Conservation (phyloP, 1,284 basidiomycete species). For the Cutaneotrichosporon sp. region DNA sequence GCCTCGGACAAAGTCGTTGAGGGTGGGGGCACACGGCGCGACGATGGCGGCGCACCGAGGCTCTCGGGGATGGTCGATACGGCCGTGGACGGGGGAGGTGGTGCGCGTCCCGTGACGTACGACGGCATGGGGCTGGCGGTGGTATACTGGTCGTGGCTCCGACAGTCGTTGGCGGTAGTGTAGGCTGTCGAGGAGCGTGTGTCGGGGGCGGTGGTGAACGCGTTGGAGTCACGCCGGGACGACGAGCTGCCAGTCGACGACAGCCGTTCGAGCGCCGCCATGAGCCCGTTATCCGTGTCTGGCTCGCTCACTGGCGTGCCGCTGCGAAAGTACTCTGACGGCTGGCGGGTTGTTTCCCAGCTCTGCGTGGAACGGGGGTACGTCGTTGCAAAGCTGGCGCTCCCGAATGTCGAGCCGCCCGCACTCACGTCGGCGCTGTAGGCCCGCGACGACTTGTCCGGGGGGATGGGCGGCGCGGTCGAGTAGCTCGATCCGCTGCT, state of each 20-base stretch:
- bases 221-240: neutral
- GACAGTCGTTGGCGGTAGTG: conserved; percentile 4
- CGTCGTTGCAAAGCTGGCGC: no score
- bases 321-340: neutral
- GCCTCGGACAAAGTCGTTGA: neutral
- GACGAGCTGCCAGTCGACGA: conserved; percentile 20
- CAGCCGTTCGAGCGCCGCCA: conserved; percentile 36
- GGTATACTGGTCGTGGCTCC: neutral
- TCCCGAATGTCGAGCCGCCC: no score
- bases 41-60: conserved; percentile 1
- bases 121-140: conserved; percentile 3
- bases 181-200: conserved; percentile 13
- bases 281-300: conserved; percentile 28
- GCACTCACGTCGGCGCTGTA: no score
- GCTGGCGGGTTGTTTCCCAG: no score
- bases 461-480: neutral
- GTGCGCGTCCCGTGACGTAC: neutral
- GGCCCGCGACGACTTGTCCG: no score
- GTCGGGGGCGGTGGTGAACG: neutral
- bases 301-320: conserved; percentile 38
- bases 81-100: neutral
- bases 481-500: conserved; percentile 1
- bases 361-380: no score
- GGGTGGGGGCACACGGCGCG: neutral
- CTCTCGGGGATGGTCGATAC: neutral